Base-by-base conservation (phyloP, 148 eudicot species). In the Vaccinium corymbosum region DNA sequence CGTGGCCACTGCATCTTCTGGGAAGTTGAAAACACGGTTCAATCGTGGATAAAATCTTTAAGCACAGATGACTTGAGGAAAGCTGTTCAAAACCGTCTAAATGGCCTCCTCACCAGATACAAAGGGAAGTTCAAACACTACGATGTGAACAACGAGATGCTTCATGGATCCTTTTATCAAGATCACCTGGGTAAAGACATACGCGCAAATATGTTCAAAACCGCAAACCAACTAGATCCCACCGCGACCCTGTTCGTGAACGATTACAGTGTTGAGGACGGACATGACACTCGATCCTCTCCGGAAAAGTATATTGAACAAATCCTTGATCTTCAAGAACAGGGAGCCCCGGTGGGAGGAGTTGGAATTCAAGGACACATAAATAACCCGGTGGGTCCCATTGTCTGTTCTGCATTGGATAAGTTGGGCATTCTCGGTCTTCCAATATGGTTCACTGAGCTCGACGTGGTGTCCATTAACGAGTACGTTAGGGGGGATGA, bases 1-100 rank as follows among this genome's bases (percentile, higher is more conserved):
- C 94, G 99, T 53, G 99, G 98, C 0, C 99, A 97, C 84, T 97
- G 99, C 83, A 93, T 97, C 87, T 97, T 97, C 88, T 97, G 99
- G 99, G 99, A 97, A 50, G 98, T 93, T 2, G 92, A 91, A 3
- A 78, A 19, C 79, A 77, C 92, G 0, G 93, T 94, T 83, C 99
- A 94, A 68, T 52, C 87, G 20, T 97, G 99, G 99, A 20, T 94
- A 35, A 86, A 82, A 48, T 13, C 91, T 78, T 88, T 94, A 17
- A 88, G 82, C 84, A 90, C 87, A 19, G 79, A 78, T 35, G 97
- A 93, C 74, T 86, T 97, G 61, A 51, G 61, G 83, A 35, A 88
- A 48, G 94, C 97, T 1, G 95, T 97, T 46, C 93, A 92, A 80
- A 93, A 89, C 87, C 99, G 95, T 51, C 83, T 97, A n/a, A 89